Conservation (phyloP, 192 early-diverging fungal species). For the Mortierella claussenii region DNA sequence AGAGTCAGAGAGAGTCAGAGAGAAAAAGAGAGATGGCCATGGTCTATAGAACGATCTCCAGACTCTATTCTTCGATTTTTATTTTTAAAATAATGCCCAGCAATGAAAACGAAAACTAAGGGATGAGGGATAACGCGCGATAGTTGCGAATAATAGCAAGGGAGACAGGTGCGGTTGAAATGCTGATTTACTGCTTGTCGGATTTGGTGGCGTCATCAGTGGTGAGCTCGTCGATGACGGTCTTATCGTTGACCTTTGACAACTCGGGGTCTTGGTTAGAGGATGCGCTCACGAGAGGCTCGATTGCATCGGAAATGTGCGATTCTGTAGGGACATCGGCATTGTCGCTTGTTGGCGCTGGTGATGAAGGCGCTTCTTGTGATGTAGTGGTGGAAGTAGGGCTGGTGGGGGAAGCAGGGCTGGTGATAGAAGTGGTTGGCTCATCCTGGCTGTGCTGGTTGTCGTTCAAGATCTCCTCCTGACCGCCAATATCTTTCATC, state of each 20-base stretch:
- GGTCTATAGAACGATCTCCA: no score
- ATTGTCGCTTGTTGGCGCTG: conserved; percentile 11
- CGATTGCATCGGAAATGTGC: conserved; percentile 18
- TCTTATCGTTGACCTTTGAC: conserved; percentile 41
- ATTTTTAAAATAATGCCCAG: no score
- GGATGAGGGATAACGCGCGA: no score
- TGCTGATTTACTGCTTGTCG: conserved; percentile 20
- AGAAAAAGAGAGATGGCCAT: no score
- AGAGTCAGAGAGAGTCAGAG: no score
- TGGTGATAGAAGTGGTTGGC: no score
- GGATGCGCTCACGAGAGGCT: conserved; percentile 29
- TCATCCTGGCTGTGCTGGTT: not conserved
- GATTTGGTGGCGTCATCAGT: conserved; percentile 30
- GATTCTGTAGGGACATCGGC: conserved; percentile 32
- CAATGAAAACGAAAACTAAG: no score
- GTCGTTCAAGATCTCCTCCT: conserved; percentile 27
- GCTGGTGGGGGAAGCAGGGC: no score
- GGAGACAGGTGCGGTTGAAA: no score
- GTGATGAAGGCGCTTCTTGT: conserved; percentile 15
- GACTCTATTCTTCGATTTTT: no score
- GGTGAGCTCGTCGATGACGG: conserved; percentile 30
- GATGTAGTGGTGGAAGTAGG: conserved; percentile 2
- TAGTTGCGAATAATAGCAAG: no score
- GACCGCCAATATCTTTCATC: conserved; percentile 50
- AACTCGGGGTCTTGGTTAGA: conserved; percentile 28